Conservation (phyloP, 305 asterid species). For the Fraxinus nigra region DNA sequence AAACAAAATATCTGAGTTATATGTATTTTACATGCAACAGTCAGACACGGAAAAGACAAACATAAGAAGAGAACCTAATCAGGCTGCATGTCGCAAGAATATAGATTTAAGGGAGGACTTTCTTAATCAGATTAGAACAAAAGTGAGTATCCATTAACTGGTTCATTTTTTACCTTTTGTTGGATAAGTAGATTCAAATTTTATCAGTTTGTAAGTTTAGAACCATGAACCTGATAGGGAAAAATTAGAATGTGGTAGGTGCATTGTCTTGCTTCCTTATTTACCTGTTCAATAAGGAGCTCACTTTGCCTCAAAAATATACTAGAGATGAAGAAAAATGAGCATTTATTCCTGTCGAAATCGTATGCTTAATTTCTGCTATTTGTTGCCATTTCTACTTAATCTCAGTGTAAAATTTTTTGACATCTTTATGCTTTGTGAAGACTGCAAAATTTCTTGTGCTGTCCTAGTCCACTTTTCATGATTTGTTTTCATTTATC, state of each 20-base stretch:
- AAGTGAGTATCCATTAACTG: conserved; percentile 50
- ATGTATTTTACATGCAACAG: conserved; percentile 34
- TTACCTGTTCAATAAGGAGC: conserved; percentile 10
- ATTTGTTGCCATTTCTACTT: background rate
- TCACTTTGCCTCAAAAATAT: conserved; percentile 11
- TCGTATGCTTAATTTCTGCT: background rate
- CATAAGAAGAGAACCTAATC: conserved; percentile 35
- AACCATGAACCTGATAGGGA: conserved; percentile 1
- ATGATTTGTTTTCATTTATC: background rate
- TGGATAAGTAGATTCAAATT: conserved; percentile 5
- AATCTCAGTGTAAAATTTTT: background rate
- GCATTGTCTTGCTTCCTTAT: conserved; percentile 9
- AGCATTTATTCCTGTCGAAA: background rate
- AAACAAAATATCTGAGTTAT: background rate
- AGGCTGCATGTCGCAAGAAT: conserved; percentile 32
- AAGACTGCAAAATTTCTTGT: background rate
- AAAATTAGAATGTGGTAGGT: background rate
- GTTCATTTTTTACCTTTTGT: background rate
- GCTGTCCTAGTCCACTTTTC: background rate
- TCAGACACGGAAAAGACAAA: conserved; percentile 37
- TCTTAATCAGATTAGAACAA: conserved; percentile 84
- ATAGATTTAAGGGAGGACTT: conserved; percentile 66
- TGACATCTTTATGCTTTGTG: background rate
- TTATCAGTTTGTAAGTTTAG: background rate
- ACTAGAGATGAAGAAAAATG: background rate